Base-by-base conservation (phyloP, 305 asterid genomes). In the Fraxinus latifolia region DNA sequence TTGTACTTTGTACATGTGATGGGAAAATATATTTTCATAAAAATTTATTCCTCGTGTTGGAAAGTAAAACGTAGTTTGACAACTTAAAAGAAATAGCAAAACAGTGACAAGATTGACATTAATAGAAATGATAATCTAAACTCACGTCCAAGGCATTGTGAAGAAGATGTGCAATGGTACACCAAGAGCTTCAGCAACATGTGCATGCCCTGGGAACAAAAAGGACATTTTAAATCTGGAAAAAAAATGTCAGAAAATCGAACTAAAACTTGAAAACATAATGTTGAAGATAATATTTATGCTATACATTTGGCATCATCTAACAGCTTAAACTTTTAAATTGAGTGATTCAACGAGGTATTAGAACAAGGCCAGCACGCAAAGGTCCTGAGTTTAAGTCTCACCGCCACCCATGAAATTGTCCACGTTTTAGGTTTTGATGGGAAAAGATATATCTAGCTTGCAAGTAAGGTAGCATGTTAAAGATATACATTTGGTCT, bases 91-190 rank as follows among this genome's bases (percentile, higher is more conserved):
- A 80, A 62, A 42, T 78, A 81, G 81, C 37, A 50, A 50, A 74
- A 77, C 34, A 75, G 17, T 75, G 60, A 77, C 19, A 36, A 44
- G 81, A 73, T 33, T 86, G 47, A 79, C 67, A 77, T 34, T 74
- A 76, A 76, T 6, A 67, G 42, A 73, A 82, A 67, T 11, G 58
- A 70, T 7, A 74, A 81, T 60, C 65, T 79, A 81, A 74, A 86
- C 98, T 96, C 89, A 96, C 98, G 98, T 96, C 99, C 99, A 96
- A 81, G 98, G 99, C 99, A 96, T 96, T 32, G 98, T 96, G 94
- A 96, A 96, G 91, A 91, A 96, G 84, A 96, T 96, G 92, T 96
- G 98, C 82, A 96, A 83, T 50, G 98, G 98, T 87, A 96, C 98
- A 81, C 94, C 97, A 77, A 96, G 99, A 83, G 99, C 94, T 90